Evolutionary conservation across 345 rosid genomes (phyloP), one percentile per base, ranked within the genome.

Genomic region (Pelargonium nanum): DNA sequence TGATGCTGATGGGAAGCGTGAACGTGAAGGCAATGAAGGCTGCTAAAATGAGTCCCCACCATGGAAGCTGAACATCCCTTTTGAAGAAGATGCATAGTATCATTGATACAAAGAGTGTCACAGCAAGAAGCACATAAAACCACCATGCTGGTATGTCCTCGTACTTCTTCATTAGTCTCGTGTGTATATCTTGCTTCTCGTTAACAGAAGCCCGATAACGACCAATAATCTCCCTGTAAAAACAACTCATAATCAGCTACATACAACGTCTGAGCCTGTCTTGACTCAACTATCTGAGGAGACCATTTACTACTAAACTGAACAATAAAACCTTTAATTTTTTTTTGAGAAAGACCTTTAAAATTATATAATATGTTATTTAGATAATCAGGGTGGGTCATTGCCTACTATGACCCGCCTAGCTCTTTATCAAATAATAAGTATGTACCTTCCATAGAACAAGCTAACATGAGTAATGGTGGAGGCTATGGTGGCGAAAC

Each of bases 401-500:
- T n/a, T n/a, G n/a, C n/a, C n/a, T n/a, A n/a, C n/a, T n/a, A n/a
- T n/a, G n/a, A n/a, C n/a, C n/a, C n/a, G n/a, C n/a, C n/a, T n/a
- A n/a, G n/a, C n/a, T n/a, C n/a, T n/a, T n/a, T n/a, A n/a, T n/a
- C n/a, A n/a, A n/a, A n/a, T n/a, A n/a, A n/a, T n/a, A n/a, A n/a
- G n/a, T 24, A 55, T 20, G 8, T 71, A 89, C 96, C 93, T 87
- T 71, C 99, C 99, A 68, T 93, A 97, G 68, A 93, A 93, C 24
- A 93, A 78, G 0, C 79, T 74, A 1, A 90, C 99, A 55, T 93
- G 97, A 15, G 83, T 81, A 53, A 87, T 61, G 5, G 99, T 89
- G 22, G 99, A 90, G 6, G 96, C 81, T 1, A 93, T 76, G 10
- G 95, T 83, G 20, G 97, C 99, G 57, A 93, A 93, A 15, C 96